Conservation (phyloP, 1,139 yeast species). For the Oligophagozyma castellii region DNA sequence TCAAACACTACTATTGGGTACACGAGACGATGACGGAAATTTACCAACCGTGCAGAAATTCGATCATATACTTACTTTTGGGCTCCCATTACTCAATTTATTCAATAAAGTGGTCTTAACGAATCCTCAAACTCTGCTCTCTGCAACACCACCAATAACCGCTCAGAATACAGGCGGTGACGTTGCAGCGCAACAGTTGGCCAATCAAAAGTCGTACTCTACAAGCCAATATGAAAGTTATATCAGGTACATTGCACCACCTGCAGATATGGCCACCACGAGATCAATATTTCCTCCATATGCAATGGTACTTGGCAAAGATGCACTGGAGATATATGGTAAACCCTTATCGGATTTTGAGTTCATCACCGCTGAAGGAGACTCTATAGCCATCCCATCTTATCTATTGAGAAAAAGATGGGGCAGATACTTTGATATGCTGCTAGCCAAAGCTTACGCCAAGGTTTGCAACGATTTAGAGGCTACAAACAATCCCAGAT, state of each 20-base stretch:
- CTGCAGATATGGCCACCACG: constrained; percentile 48
- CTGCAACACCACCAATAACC: constrained; percentile 1
- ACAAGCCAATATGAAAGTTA: constrained; percentile 44
- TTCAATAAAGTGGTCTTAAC: constrained; percentile 22
- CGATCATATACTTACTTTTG: constrained; percentile 42
- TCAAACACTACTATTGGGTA: constrained; percentile 44
- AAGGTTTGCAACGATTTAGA: constrained; percentile 17
- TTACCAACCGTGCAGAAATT: constrained; percentile 46
- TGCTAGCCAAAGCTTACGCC: constrained; percentile 51
- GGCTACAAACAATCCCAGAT: constrained; percentile 5
- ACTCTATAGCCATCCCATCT: constrained; percentile 46
- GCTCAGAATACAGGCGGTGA: neutral
- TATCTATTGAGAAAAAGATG: constrained; percentile 53
- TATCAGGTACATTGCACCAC: constrained; percentile 66
- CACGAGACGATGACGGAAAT: constrained; percentile 31
- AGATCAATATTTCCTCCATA: constrained; percentile 60
- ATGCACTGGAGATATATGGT: constrained; percentile 57
- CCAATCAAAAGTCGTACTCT: constrained; percentile 6
- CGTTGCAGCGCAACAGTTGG: neutral
- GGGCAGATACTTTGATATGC: constrained; percentile 54
- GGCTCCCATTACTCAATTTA: constrained; percentile 52
- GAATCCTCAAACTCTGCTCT: constrained; percentile 2
- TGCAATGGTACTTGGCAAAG: constrained; percentile 64
- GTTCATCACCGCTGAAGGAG: constrained; percentile 53
- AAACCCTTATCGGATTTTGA: constrained; percentile 57